These are phyloP conservation scores for Eleusine coracana DNA, from an alignment of 176 grass and related monocot species.

Conservation along the genomic window DNA sequence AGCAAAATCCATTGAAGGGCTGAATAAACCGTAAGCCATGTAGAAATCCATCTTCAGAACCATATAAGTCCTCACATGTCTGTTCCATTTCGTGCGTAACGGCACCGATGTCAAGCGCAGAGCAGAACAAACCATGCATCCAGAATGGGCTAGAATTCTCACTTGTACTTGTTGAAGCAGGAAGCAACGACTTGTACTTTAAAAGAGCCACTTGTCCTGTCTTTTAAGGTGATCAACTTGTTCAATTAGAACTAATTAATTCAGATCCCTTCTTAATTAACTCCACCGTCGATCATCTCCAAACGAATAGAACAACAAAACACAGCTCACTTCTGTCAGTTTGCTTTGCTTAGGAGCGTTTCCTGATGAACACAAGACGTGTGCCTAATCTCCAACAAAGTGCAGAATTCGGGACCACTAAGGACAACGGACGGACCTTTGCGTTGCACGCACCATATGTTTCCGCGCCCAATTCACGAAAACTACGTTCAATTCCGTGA, in stretches of 20 bases:
- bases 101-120: not conserved
- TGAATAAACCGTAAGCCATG: conserved; percentile 1
- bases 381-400: not conserved
- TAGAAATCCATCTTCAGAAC: not conserved
- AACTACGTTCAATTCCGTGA: not conserved
- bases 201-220: conserved; percentile 33
- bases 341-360: conserved; percentile 3
- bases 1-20: conserved; percentile 22
- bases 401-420: not conserved
- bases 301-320: conserved; percentile 13
- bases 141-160: conserved; percentile 3
- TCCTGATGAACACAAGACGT: not conserved
- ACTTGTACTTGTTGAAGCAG: conserved; percentile 26
- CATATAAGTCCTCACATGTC: not conserved
- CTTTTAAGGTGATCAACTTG: conserved; percentile 37
- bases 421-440: not conserved
- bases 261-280: not conserved
- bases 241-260: conserved; percentile 15
- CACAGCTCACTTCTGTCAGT: conserved; percentile 18
- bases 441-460: not conserved
- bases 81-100: not conserved
- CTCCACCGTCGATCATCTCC: conserved; percentile 4
- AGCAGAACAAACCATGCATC: not conserved
- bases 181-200: conserved; percentile 19
- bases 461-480: not conserved